Base-by-base conservation (phyloP, 176 grass and related monocot species). In the Miscanthus lutarioriparius region DNA sequence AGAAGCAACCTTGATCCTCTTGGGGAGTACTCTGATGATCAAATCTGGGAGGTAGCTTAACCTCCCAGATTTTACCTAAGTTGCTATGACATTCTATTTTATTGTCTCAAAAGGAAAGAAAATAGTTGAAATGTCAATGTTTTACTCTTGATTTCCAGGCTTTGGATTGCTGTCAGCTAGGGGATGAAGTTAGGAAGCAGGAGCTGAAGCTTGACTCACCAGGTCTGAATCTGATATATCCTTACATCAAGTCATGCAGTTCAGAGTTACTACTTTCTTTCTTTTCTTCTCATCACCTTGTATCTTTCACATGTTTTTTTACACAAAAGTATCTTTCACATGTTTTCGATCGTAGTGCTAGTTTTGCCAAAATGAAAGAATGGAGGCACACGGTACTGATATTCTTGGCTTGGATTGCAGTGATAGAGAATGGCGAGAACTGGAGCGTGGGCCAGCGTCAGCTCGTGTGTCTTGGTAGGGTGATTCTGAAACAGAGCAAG, bases 1-100 rank as follows among this genome's bases (percentile, higher is more conserved):
- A 89, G 95, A 73, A 95, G 79, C 77, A 97, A 97, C 80, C 92
- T 98, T 70, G 95, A 98, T 16, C 96, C 96, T 28, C 89, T 93
- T 67, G 89, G 86, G 17, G 86, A 95, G 80, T 95, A 95, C 83
- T 86, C 86, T 9, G 96, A 98, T 35, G 53, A 89, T 28, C 80
- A 98, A 58, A 93, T 98, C 70, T 98, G 96, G 96, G 72, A 95
- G 92, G 96, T 98, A 93, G 1, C 51, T 83, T 68, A 22, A 20
- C 20, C 53, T 44, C 36, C 72, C 58, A 56, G 44, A 44, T 66
- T 44, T 72, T 72, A 20, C 58, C 43, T 10, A 67, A 47, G 15
- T 27, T 47, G 7, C 11, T 63, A 8, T 81, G 12, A 41, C 53
- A 26, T 26, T 51, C 70, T 0, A 2, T 12, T 26, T 7, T 43